Evolutionary conservation across 2,329 filamentous ascomycete genomes (phyloP).

Genomic region (Botryotinia calthae): DNA sequence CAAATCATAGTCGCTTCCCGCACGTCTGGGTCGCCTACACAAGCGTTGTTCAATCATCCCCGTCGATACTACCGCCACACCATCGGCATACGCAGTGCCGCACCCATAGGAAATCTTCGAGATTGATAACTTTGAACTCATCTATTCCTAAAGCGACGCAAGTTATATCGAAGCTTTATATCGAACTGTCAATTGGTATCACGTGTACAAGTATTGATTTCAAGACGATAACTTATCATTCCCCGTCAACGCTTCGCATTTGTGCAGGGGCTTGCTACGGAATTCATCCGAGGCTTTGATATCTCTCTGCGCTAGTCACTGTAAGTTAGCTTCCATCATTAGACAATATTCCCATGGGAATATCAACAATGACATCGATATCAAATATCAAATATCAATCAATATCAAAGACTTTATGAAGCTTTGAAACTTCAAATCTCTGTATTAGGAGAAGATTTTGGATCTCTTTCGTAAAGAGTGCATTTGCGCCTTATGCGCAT

Average conservation of each 20-base stretch:
- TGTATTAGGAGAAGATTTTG: neutral
- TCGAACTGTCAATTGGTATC: neutral
- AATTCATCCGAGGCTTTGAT: constrained; percentile 22
- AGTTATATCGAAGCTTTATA: neutral
- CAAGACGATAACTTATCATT: neutral
- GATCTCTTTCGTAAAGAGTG: neutral
- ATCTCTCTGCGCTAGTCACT: constrained; percentile 28
- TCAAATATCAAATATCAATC: constrained; percentile 11
- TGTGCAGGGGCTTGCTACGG: constrained; percentile 25
- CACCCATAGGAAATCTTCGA: neutral
- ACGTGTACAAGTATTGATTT: constrained; percentile 6
- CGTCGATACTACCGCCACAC: constrained; percentile 6
- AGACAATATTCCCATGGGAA: constrained; percentile 4
- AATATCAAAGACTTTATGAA: constrained; percentile 1
- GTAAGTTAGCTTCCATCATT: constrained; percentile 30
- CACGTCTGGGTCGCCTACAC: constrained; percentile 33
- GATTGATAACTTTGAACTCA: neutral
- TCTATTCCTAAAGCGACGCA: neutral
- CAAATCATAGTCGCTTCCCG: constrained; percentile 28
- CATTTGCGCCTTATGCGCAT: constrained; percentile 15
- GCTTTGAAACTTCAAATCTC: neutral
- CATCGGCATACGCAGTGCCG: constrained; percentile 1
- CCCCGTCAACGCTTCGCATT: neutral
- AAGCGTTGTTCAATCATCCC: constrained; percentile 27
- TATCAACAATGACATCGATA: constrained; percentile 4